Evolutionary conservation across 768 basidiomycete genomes (phyloP), one percentile per base, ranked within the genome.

Genomic region (Suillus decipiens): DNA sequence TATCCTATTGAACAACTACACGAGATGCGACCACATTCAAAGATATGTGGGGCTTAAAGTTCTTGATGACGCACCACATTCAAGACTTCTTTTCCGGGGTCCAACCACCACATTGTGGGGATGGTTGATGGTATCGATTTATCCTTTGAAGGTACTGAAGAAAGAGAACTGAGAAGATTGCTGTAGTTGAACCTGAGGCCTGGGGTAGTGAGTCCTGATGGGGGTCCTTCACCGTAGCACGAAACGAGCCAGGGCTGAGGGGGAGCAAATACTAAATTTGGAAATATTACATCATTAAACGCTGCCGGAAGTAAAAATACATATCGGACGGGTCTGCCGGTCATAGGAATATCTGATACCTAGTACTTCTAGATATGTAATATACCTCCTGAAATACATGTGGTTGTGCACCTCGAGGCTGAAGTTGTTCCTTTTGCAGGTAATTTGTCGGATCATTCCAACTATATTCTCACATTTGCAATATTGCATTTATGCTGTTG

Each of bases 71-170:
- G 66, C 63, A 93, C 92, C 63, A 92, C 84, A 75, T 91, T 89
- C 68, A 93, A 76, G 45, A 93, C 83, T 75, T 94, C 92, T 74
- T 92, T 93, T 61, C 89, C 91, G 59, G 92, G 92, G 75, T 93
- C 89, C 43, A 90, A 79, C 89, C 90, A 93, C 92, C 92, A 93
- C 89, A 92, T 92, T 66, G 67, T 71, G 77, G 71, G 57, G 48
- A 65, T 36, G 17, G 28, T 63, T 37, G 37, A 67, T 36, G 24
- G 37, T 63, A 47, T 36, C 43, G 37, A 57, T 5, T 57, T 57
- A 57, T 57, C 24, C 19, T 22, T 24, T 24, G 37, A 17, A 15
- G 24, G 54, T 37, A 37, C 9, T 22, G 34, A 56, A 56, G 8
- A 56, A 9, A 15, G 8, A 24, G 54, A 55, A 17, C 15, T 37